phyloP scores from a whole-genome alignment of 2,329 filamentous ascomycete genomes.

The Mycogone perniciosa region DNA sequence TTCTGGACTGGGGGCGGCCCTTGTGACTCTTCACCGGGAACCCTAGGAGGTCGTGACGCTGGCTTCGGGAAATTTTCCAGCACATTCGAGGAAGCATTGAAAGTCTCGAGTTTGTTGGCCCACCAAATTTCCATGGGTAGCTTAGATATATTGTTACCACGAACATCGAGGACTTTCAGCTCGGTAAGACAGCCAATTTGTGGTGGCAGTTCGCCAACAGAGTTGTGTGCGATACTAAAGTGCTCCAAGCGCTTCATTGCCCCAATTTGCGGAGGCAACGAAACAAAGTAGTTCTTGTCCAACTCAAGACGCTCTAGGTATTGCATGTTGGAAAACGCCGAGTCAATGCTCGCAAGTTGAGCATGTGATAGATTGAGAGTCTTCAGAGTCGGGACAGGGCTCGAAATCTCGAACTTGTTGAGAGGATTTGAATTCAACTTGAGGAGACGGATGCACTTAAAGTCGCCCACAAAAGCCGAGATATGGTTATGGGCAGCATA shows the following conservation, averaged over 20 bases:
- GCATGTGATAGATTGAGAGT: constrained; percentile 84
- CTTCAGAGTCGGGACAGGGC: constrained; percentile 72
- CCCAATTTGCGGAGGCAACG: constrained; percentile 78
- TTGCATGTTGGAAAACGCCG: constrained; percentile 78
- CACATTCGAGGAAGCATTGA: constrained; percentile 94
- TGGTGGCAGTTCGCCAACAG: constrained; percentile 72
- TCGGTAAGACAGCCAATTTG: constrained; percentile 86
- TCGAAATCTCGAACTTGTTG: constrained; percentile 81
- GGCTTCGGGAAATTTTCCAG: constrained; percentile 87
- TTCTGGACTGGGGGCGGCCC: constrained; percentile 30
- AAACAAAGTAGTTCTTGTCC: constrained; percentile 94
- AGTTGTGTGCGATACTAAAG: constrained; percentile 91
- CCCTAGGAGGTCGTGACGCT: constrained; percentile 59
- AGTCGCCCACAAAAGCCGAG: constrained; percentile 83
- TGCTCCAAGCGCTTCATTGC: constrained; percentile 77
- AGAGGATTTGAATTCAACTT: constrained; percentile 93
- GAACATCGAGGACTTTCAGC: constrained; percentile 76
- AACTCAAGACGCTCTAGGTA: constrained; percentile 83
- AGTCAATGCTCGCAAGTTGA: constrained; percentile 85
- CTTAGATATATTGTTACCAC: constrained; percentile 87
- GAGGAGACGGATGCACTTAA: constrained; percentile 73
- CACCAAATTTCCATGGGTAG: constrained; percentile 95
- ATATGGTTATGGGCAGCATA: constrained; percentile 90
- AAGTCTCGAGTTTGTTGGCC: constrained; percentile 78
- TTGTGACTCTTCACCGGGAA: constrained; percentile 44